Evolutionary conservation across 2,329 filamentous ascomycete species (phyloP).

Genomic region (Fusarium austroafricanum): DNA sequence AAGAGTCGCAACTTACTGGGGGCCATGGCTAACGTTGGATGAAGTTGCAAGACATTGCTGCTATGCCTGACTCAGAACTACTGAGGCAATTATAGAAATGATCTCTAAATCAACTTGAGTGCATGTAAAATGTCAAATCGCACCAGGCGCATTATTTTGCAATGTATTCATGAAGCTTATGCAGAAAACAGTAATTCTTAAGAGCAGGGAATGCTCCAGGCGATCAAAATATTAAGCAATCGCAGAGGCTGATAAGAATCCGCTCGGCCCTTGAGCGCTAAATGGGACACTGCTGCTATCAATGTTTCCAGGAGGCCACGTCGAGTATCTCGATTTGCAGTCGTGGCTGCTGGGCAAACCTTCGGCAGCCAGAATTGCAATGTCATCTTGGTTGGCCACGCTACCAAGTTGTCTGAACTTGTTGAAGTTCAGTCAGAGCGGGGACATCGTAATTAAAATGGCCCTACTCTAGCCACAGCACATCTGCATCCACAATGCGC

Average conservation of each 20-base stretch:
- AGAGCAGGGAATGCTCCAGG: not conserved
- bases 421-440: conserved; percentile 4
- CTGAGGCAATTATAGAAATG: not conserved
- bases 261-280: not conserved
- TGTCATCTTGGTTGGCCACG: not conserved
- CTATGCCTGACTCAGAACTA: conserved; percentile 1
- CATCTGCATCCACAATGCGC: conserved; percentile 6
- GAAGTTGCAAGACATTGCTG: conserved; percentile 9
- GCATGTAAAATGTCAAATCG: not conserved
- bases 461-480: conserved; percentile 6
- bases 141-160: not conserved
- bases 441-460: conserved; percentile 14
- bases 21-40: conserved; percentile 13
- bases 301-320: not conserved
- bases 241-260: conserved; percentile 4
- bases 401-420: conserved; percentile 13
- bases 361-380: conserved; percentile 5
- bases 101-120: not conserved
- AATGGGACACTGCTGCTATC: conserved; percentile 2
- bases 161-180: not conserved
- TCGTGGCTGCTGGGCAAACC: conserved; percentile 12
- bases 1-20: not conserved
- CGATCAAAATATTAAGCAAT: conserved; percentile 7
- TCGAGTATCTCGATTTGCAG: conserved; percentile 16
- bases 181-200: not conserved